Base-by-base conservation (phyloP, 2,329 filamentous ascomycete species). In the Sclerotinia nivalis region DNA sequence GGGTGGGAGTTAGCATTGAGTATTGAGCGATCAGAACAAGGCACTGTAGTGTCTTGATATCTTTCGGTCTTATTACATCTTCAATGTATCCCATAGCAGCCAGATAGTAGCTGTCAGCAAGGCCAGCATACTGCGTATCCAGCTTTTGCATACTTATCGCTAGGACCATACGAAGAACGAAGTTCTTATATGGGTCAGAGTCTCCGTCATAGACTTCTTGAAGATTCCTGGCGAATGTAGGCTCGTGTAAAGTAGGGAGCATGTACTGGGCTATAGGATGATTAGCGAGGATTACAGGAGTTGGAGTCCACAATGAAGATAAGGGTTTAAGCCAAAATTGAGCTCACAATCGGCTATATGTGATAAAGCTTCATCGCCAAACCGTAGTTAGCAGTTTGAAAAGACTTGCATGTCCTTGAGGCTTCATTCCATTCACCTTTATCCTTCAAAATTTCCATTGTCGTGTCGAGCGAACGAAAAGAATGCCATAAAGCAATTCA, bases 111-210 rank as follows among this genome's bases (percentile, higher is more conserved):
- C 93, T 94, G 80, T 98, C 95, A 43, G 96, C 95, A 40, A 98
- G 83, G 34, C 94, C 94, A n/a, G 94, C 93, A 79, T 96, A 98
- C 73, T 92, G 89, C 0, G 90, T 88, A 78, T 94, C 93, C 76
- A 97, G 85, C 80, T 96, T 97, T 80, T 98, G 95, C 80, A 98
- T 87, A 79, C 93, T 95, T 77, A 97, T 97, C 43, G 96, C 95
- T 77, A 98, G 89, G 67, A 97, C 93, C 88, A 98, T 94, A 70
- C 93, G 90, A 65, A 96, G 83, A 58, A 95, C 87, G 76, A 97
- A 98, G 76, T 96, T 93, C 77, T 94, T 90, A 79, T 94, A 95
- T 0, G 93, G 85, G 75, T 97, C 92, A 7, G 82, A 85, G 68
- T 89, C 90, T 64, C 91, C 91, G 72, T 87, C 84, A 77, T 95